Conservation (phyloP, 202 grass and related monocot species). For the Zoysia matrella region DNA sequence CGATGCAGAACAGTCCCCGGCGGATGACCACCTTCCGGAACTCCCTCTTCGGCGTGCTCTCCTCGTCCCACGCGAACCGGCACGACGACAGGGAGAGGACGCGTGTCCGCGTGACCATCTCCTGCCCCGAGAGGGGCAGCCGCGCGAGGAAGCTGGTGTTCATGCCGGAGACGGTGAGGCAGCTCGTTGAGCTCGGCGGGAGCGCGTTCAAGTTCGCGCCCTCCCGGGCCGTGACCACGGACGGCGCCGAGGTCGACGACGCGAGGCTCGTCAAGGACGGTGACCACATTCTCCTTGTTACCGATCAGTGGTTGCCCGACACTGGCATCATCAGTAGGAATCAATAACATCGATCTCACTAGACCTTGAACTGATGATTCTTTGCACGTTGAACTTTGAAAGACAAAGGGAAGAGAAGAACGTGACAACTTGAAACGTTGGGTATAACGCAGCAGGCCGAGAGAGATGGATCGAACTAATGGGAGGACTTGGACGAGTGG, state of each 20-base stretch:
- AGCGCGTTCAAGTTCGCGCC: constrained; percentile 41
- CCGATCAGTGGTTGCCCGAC: constrained; percentile 30
- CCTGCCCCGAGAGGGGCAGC: constrained; percentile 52
- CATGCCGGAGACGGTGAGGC: constrained; percentile 53
- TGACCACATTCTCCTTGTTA: constrained; percentile 51
- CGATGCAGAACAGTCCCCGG: constrained; percentile 15
- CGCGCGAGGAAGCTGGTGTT: constrained; percentile 46
- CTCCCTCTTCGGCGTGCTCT: constrained; percentile 67
- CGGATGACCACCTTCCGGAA: constrained; percentile 56
- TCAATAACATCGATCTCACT: not conserved
- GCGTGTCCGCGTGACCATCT: constrained; percentile 46
- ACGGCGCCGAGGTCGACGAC: constrained; percentile 58
- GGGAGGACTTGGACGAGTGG: no score
- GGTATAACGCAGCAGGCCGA: no score
- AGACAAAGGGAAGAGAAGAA: no score
- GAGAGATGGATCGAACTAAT: no score
- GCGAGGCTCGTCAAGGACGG: constrained; percentile 60
- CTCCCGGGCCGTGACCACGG: constrained; percentile 47
- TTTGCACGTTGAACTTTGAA: no score
- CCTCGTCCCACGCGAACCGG: constrained; percentile 22
- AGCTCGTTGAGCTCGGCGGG: constrained; percentile 53
- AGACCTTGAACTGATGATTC: no score
- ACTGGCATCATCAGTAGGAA: not conserved
- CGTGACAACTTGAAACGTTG: no score
- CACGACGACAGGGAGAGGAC: not conserved